Evolutionary conservation across 1,284 basidiomycete genomes (phyloP).

Genomic region (Tilletia indica): DNA sequence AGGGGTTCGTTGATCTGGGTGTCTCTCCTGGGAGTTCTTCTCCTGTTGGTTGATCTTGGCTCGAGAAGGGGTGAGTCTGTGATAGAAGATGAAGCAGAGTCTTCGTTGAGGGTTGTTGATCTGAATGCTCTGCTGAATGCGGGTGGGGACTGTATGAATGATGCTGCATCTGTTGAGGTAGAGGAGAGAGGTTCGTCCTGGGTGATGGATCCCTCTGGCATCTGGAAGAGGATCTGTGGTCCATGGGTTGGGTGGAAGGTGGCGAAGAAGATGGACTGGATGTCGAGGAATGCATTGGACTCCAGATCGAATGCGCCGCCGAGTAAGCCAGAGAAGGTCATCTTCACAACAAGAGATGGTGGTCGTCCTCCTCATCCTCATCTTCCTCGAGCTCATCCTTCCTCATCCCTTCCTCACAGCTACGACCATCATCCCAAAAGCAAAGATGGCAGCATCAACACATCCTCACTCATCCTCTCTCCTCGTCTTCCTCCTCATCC

Average conservation of each 20-base stretch:
- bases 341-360: not conserved
- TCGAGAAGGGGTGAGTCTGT: not conserved
- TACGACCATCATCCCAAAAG: no score
- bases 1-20: conserved; percentile 57
- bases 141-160: no score
- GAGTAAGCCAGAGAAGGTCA: not conserved
- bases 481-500: no score
- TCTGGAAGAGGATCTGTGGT: conserved; percentile 81
- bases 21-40: not conserved
- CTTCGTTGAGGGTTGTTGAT: no score
- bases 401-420: no score
- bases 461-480: no score
- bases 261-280: conserved; percentile 74
- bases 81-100: not conserved
- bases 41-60: not conserved
- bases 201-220: conserved; percentile 78
- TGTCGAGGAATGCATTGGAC: conserved; percentile 16
- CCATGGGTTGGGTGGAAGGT: conserved; percentile 79
- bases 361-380: no score
- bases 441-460: no score
- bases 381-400: no score
- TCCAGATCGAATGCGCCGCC: conserved; percentile 8
- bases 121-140: no score
- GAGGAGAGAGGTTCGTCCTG: conserved; percentile 58
- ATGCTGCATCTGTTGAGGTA: not conserved